phyloP scores from a whole-genome alignment of 768 basidiomycete genomes.

The Leccinum variicolor region DNA sequence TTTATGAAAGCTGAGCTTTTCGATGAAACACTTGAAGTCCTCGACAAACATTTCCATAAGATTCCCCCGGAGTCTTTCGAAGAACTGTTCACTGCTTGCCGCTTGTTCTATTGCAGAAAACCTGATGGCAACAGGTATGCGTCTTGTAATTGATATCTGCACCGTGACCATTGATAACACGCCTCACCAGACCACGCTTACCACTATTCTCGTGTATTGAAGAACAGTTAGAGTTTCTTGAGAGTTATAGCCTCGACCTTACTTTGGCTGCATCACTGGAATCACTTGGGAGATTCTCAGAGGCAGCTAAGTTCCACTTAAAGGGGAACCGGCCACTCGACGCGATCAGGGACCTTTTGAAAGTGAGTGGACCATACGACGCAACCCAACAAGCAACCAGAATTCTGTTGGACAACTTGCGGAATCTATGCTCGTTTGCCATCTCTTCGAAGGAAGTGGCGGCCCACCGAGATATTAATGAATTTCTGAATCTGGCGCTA shows the following conservation, averaged over 20 bases:
- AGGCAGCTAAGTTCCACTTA: conserved; percentile 53
- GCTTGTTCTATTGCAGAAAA: conserved; percentile 42
- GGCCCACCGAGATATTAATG: neutral
- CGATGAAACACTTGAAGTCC: conserved; percentile 49
- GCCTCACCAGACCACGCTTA: conserved; percentile 41
- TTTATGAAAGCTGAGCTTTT: conserved; percentile 49
- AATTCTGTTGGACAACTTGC: conserved; percentile 45
- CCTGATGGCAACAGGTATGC: conserved; percentile 18
- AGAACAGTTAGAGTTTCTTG: conserved; percentile 57
- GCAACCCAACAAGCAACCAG: conserved; percentile 35
- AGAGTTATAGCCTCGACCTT: conserved; percentile 48
- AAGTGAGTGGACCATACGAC: conserved; percentile 23
- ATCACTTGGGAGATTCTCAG: conserved; percentile 37
- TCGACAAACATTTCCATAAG: conserved; percentile 31
- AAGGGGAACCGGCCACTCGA: conserved; percentile 43
- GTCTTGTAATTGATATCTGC: neutral
- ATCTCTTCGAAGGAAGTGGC: conserved; percentile 6
- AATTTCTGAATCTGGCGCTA: conserved; percentile 27
- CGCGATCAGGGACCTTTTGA: conserved; percentile 45
- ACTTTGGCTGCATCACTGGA: conserved; percentile 45
- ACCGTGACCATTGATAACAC: neutral
- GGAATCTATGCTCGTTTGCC: conserved; percentile 46
- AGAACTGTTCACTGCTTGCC: conserved; percentile 43
- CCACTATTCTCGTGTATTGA: conserved; percentile 49
- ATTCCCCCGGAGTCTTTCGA: conserved; percentile 32